These are phyloP conservation scores for Gossypium turneri DNA, from an alignment of 345 rosid genomes.

Conservation along the genomic window DNA sequence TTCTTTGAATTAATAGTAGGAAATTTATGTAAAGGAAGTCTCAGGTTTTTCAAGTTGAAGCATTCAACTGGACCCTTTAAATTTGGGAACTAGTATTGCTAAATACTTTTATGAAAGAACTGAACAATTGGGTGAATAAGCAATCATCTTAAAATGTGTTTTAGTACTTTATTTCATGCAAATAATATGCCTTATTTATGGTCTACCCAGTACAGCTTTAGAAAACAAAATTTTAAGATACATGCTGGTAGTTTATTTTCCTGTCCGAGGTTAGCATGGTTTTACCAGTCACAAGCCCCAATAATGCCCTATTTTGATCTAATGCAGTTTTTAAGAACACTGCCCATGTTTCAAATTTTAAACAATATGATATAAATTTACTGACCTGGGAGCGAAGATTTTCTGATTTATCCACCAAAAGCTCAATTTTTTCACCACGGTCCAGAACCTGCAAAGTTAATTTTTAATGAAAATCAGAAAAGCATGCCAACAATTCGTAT, in stretches of 20 bases:
- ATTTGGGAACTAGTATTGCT: background rate
- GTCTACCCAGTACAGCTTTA: background rate
- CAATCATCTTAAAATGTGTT: background rate
- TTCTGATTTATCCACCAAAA: constrained; percentile 76
- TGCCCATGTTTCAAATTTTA: background rate
- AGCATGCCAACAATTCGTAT: background rate
- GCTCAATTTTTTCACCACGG: constrained; percentile 79
- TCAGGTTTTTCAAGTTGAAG: background rate
- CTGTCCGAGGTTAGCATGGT: background rate
- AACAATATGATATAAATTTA: background rate
- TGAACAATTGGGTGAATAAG: background rate
- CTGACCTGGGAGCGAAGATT: constrained; percentile 71
- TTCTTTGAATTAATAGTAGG: background rate
- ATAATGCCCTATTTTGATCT: background rate
- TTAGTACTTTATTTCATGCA: background rate
- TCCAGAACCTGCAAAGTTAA: constrained; percentile 51
- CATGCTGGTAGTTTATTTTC: background rate
- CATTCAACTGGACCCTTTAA: background rate
- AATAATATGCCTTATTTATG: background rate
- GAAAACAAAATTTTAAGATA: background rate
- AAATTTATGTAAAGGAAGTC: background rate
- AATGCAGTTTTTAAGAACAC: background rate
- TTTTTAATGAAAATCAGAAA: background rate
- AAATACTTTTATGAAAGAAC: background rate
- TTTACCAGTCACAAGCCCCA: background rate